A percentile compares a stretch with the other conserved stretches of the same genome.
Conservation (phyloP, 83 land plant genomes). For the Diphasiastrum complanatum region DNA sequence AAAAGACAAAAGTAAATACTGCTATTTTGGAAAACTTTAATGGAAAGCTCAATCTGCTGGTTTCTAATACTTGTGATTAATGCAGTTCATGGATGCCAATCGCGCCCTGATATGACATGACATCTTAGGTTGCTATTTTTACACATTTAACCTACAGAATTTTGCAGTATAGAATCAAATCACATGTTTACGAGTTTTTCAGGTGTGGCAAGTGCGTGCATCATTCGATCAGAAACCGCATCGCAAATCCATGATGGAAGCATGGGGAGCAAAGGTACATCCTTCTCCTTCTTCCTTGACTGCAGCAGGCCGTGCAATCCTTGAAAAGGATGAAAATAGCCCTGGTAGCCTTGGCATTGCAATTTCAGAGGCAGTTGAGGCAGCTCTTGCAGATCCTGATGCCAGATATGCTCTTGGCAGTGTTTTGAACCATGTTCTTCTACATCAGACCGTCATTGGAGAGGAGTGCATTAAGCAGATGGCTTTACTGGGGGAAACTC, state of each 20-base stretch:
- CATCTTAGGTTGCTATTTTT: no score
- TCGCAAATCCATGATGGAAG: conserved; percentile 84
- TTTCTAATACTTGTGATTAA: no score
- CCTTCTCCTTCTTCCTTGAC: conserved; percentile 76
- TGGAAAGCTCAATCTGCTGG: no score
- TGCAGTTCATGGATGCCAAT: no score
- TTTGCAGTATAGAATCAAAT: no score
- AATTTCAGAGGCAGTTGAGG: conserved; percentile 87
- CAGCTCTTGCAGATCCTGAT: conserved; percentile 58
- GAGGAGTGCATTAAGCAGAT: conserved; percentile 81
- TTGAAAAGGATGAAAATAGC: conserved; percentile 48
- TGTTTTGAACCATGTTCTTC: conserved; percentile 82
- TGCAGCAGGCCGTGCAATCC: conserved; percentile 52
- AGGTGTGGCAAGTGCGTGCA: conserved; percentile 99
- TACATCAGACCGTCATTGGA: conserved; percentile 90
- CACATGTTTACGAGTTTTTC: conserved; percentile 4
- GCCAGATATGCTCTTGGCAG: conserved; percentile 87
- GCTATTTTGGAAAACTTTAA: no score
- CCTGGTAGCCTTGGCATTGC: conserved; percentile 93
- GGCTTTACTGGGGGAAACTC: conserved; percentile 65
- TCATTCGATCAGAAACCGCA: conserved; percentile 93
- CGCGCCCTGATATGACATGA: no score
- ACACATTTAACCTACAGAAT: no score
- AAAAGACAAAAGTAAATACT: no score
- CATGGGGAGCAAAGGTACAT: conserved; percentile 94